Conservation (phyloP, 2,329 filamentous ascomycete genomes). For the Didymella lethalis region DNA sequence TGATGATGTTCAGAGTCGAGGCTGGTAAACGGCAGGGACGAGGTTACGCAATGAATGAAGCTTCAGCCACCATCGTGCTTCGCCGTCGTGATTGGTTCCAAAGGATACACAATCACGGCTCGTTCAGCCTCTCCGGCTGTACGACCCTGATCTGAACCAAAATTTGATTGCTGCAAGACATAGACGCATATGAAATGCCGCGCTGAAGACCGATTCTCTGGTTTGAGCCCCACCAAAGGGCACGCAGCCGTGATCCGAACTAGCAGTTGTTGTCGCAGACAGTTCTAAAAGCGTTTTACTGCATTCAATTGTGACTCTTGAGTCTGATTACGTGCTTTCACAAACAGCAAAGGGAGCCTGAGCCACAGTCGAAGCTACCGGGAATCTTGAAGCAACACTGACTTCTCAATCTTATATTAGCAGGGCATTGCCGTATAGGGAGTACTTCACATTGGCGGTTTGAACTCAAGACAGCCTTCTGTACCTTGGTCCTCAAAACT, state of each 20-base stretch:
- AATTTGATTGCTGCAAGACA: constrained; percentile 15
- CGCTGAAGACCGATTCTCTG: constrained; percentile 1
- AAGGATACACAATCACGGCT: constrained; percentile 10
- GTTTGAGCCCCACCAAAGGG: background rate
- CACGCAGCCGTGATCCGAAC: background rate
- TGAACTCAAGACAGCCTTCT: too few relatives aligned
- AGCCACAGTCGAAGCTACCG: background rate
- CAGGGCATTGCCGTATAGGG: too few relatives aligned
- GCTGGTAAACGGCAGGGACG: constrained; percentile 16
- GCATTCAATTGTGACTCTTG: constrained; percentile 6
- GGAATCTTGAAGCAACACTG: constrained; percentile 3
- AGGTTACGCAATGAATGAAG: constrained; percentile 18
- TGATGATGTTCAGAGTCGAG: constrained; percentile 3
- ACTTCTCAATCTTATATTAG: too few relatives aligned
- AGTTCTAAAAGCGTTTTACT: constrained; percentile 4
- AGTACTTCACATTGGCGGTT: too few relatives aligned
- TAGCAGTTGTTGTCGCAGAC: constrained; percentile 7
- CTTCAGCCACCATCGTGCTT: constrained; percentile 4
- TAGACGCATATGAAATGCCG: background rate
- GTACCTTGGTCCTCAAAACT: too few relatives aligned
- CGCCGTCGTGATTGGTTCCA: background rate
- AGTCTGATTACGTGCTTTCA: constrained; percentile 8
- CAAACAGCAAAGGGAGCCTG: constrained; percentile 5
- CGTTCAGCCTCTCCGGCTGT: constrained; percentile 19
- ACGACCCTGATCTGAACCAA: constrained; percentile 11